Percentiles rank a stretch among this genome's conserved stretches.
phyloP scores from a whole-genome alignment of 2,329 filamentous ascomycete species.

The Stemphylium lycopersici region DNA sequence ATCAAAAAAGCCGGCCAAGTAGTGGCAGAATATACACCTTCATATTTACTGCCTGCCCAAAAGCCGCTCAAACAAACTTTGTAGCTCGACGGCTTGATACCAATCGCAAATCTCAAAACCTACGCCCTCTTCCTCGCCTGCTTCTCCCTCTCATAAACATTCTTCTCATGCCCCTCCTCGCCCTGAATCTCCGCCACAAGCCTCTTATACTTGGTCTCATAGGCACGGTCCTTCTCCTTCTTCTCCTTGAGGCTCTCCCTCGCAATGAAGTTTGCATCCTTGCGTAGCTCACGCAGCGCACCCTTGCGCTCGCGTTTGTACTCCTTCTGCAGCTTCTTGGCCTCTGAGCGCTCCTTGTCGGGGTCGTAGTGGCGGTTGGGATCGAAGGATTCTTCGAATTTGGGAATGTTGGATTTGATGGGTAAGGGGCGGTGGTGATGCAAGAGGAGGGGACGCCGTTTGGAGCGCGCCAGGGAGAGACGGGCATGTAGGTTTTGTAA shows the following conservation, averaged over 20 bases:
- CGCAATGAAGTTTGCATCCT: constrained; percentile 93
- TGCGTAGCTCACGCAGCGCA: constrained; percentile 89
- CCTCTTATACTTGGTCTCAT: constrained; percentile 94
- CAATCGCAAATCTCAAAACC: not conserved
- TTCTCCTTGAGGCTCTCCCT: constrained; percentile 89
- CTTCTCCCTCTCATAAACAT: constrained; percentile 89
- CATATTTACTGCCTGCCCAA: too few relatives aligned
- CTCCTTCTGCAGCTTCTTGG: constrained; percentile 83
- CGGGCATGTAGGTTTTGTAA: constrained; percentile 67
- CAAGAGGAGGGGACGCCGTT: constrained; percentile 80
- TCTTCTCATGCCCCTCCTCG: constrained; percentile 84
- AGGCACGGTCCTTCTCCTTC: constrained; percentile 89
- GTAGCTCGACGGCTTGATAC: not conserved
- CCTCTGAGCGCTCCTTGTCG: constrained; percentile 84
- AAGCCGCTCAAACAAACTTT: not conserved
- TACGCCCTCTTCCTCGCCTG: constrained; percentile 64
- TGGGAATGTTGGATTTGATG: constrained; percentile 86
- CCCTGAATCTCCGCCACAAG: constrained; percentile 94
- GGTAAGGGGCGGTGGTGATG: constrained; percentile 88
- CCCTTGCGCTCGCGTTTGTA: constrained; percentile 96
- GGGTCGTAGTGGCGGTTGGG: constrained; percentile 97
- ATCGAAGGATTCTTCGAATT: constrained; percentile 95
- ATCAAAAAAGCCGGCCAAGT: too few relatives aligned
- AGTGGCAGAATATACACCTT: too few relatives aligned
- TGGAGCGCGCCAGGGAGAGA: constrained; percentile 66